These are phyloP conservation scores for Cronartium ribicola DNA, from an alignment of 1,284 basidiomycete genomes.

Conservation along the genomic window DNA sequence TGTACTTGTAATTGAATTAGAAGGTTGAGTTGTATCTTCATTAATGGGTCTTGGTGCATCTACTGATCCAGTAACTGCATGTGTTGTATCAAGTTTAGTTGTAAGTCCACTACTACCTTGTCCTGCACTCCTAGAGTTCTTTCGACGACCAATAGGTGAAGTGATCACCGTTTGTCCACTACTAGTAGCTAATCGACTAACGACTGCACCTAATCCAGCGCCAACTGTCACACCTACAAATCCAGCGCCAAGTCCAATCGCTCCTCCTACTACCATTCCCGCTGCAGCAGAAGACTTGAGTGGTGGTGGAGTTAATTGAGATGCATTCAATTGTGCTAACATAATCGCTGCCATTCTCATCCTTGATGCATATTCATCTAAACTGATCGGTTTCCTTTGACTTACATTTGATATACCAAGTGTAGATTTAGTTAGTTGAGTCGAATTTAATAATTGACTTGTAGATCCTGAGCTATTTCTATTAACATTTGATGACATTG, in stretches of 20 bases:
- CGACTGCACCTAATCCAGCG: slow-evolving; percentile 47
- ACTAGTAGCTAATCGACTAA: slow-evolving; percentile 38
- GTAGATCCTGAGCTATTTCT: neutral
- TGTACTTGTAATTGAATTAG: slow-evolving; percentile 8
- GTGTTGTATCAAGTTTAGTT: slow-evolving; percentile 43
- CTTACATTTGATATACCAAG: slow-evolving; percentile 4
- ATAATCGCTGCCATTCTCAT: slow-evolving; percentile 98
- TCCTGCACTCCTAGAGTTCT: neutral
- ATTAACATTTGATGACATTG: neutral
- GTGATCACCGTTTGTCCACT: slow-evolving; percentile 24
- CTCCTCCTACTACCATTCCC: slow-evolving; percentile 48
- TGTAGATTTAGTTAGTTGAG: slow-evolving; percentile 18
- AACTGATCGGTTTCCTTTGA: slow-evolving; percentile 53
- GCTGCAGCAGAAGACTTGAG: slow-evolving; percentile 48
- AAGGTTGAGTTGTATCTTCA: slow-evolving; percentile 2
- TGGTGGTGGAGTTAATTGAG: slow-evolving; percentile 50
- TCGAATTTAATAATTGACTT: neutral
- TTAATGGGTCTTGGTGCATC: slow-evolving; percentile 3
- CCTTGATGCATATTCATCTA: slow-evolving; percentile 95
- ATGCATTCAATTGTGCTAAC: slow-evolving; percentile 92
- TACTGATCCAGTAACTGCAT: slow-evolving; percentile 2
- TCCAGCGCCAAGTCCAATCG: slow-evolving; percentile 48
- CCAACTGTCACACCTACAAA: slow-evolving; percentile 48
- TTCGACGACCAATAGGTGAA: slow-evolving; percentile 41
- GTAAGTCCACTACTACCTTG: slow-evolving; percentile 36